Evolutionary conservation across 2,329 filamentous ascomycete genomes (phyloP), one percentile per base, ranked within the genome.

Genomic region (Penicillium polonicum): DNA sequence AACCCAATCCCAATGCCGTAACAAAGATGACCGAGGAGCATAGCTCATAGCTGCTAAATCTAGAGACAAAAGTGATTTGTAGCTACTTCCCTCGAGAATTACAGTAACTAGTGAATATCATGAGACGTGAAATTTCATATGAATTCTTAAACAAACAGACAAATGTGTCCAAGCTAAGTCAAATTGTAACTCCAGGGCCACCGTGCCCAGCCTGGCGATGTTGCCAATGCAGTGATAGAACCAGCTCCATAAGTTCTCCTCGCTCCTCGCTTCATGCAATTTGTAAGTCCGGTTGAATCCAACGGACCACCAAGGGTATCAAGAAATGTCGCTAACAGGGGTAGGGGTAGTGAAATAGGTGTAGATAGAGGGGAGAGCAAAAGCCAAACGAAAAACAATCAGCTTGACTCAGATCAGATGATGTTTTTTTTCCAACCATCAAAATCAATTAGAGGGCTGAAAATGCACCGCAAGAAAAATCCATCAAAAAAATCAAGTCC

Each of bases 231-330:
- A 57, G 42, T 15, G 12, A 23, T 42, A 27, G 42, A 57, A 52
- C 25, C 21, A 54, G 33, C 29, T 45, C 23, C 55, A 49, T 19
- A n/a, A 19, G 8, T 19, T 44, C 38, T 43, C 23, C 51, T 42
- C 42, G 41, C 50, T 48, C 27, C 49, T 35, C 49, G 33, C 27
- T 57, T 3, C 35, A 57, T 57, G 49, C 55, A 57, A n/a, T 27
- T 36, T 56, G 27, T 29, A 44, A 42, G 36, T 53, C 42, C 7
- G 13, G 13, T 36, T 13, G n/a, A 29, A 35, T 48, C 17, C 44
- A 55, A 54, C 36, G 1, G 43, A 44, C 43, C 23, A 55, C 10
- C 48, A 48, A 58, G 55, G 55, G 50, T 58, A 58, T 55, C 55
- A 57, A 57, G 44, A 52, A 57, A 57, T 36, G 21, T 57, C 35